Conservation (phyloP, 192 early-diverging fungal species). For the Coemansia sp. region DNA sequence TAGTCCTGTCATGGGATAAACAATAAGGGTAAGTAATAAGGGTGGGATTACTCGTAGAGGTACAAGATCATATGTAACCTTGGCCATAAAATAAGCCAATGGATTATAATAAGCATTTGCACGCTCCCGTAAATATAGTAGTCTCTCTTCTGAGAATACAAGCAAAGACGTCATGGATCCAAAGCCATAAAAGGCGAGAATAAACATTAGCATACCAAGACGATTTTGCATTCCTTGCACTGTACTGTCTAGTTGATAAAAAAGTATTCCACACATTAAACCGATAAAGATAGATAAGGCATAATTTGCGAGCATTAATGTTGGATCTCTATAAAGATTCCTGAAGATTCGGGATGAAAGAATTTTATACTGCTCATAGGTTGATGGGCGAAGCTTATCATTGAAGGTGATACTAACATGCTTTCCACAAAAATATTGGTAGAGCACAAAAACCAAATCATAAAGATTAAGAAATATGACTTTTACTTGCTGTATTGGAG, state of each 20-base stretch:
- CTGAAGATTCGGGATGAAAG: slow-evolving; percentile 53
- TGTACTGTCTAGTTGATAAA: slow-evolving; percentile 51
- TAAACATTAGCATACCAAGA: slow-evolving; percentile 48
- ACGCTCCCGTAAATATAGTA: slow-evolving; percentile 60
- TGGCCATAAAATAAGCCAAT: slow-evolving; percentile 61
- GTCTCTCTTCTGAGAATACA: slow-evolving; percentile 49
- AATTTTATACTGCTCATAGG: slow-evolving; percentile 52
- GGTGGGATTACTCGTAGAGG: slow-evolving; percentile 80
- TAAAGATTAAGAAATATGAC: slow-evolving; percentile 43
- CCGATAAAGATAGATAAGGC: slow-evolving; percentile 41
- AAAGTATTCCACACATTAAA: slow-evolving; percentile 57
- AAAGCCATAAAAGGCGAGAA: slow-evolving; percentile 58
- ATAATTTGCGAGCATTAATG: slow-evolving; percentile 46
- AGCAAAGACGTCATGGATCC: slow-evolving; percentile 57
- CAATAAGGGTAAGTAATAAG: slow-evolving; percentile 75
- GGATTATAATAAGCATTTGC: slow-evolving; percentile 63
- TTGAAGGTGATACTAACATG: neutral
- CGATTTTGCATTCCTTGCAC: slow-evolving; percentile 55
- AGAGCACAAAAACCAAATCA: slow-evolving; percentile 22
- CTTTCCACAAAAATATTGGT: slow-evolving; percentile 1
- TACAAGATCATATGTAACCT: slow-evolving; percentile 61
- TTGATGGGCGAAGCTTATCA: slow-evolving; percentile 36
- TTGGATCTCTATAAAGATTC: slow-evolving; percentile 40
- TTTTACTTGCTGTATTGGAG: slow-evolving; percentile 36
- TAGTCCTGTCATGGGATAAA: slow-evolving; percentile 83